Percentiles rank a stretch among this genome's conserved stretches.
Evolutionary conservation across 345 rosid species (phyloP).

Genomic region (Gynandropsis gynandra): DNA sequence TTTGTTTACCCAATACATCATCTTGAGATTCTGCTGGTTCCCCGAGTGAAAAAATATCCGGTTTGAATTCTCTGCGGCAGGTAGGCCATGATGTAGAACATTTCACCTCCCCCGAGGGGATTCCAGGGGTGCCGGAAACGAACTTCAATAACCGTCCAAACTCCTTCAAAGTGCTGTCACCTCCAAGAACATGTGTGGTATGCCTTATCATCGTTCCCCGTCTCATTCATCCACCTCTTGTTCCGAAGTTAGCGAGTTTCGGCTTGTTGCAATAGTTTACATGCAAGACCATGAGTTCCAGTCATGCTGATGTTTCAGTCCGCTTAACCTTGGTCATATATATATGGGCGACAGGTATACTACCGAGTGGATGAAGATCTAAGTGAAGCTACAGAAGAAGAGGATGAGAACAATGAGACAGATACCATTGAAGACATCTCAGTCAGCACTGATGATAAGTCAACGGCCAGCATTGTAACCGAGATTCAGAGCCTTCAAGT

Average conservation of each 20-base stretch:
- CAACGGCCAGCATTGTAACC: constrained; percentile 10
- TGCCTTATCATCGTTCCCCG: constrained; percentile 15
- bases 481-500: constrained; percentile 5
- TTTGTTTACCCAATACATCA: too few species aligned
- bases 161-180: constrained; percentile 62
- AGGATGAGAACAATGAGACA: neutral
- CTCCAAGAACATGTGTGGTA: constrained; percentile 64
- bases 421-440: neutral
- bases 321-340: too few species aligned
- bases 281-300: too few species aligned
- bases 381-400: neutral
- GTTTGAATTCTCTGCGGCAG: constrained; percentile 32
- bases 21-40: constrained; percentile 5
- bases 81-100: constrained; percentile 60
- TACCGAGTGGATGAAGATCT: constrained; percentile 40
- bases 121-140: constrained; percentile 70
- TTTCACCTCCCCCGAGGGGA: constrained; percentile 68
- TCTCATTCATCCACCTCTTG: neutral
- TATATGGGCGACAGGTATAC: constrained; percentile 39
- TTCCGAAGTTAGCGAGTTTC: neutral
- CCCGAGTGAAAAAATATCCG: neutral
- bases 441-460: constrained; percentile 12
- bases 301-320: too few species aligned
- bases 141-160: constrained; percentile 76
- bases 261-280: too few species aligned